phyloP scores from a whole-genome alignment of 805 yeast species.

The Metschnikowia aberdeeniae region DNA sequence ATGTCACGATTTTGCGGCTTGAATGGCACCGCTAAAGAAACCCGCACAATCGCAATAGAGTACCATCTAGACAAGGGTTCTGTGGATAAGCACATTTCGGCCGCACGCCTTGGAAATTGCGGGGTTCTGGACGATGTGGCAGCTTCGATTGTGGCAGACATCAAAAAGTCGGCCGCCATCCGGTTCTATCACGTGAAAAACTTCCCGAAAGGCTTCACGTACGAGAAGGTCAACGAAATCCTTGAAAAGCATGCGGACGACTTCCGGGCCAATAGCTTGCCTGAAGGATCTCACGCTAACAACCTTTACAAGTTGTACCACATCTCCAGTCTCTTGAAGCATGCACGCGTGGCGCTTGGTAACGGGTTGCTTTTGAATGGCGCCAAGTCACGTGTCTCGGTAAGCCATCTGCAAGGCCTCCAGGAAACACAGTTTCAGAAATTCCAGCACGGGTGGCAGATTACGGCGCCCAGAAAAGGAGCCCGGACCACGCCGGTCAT shows the following conservation, averaged over 20 bases:
- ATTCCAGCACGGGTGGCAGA: constrained; percentile 13
- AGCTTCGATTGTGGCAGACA: constrained; percentile 11
- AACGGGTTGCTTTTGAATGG: constrained; percentile 19
- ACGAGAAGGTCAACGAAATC: constrained; percentile 55
- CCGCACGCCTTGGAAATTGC: neutral
- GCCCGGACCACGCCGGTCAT: constrained; percentile 9
- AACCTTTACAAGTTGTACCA: constrained; percentile 26
- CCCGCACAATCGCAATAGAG: constrained; percentile 43
- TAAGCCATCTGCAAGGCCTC: constrained; percentile 5
- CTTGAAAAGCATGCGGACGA: constrained; percentile 25
- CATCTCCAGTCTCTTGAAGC: constrained; percentile 24
- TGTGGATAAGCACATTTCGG: constrained; percentile 19
- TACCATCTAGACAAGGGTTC: constrained; percentile 20
- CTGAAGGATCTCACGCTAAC: constrained; percentile 19
- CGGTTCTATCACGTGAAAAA: constrained; percentile 24
- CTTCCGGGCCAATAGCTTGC: constrained; percentile 9
- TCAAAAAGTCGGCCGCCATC: constrained; percentile 19
- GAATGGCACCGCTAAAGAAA: constrained; percentile 33
- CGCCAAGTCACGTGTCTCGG: constrained; percentile 16
- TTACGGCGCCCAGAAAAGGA: constrained; percentile 5
- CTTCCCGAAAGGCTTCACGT: constrained; percentile 48
- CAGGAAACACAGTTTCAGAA: constrained; percentile 1
- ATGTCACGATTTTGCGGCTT: constrained; percentile 51
- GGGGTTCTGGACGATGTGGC: constrained; percentile 8
- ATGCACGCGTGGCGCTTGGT: constrained; percentile 21